Conservation (phyloP, 139 green algal genomes). For the Chlorella vulgaris region DNA sequence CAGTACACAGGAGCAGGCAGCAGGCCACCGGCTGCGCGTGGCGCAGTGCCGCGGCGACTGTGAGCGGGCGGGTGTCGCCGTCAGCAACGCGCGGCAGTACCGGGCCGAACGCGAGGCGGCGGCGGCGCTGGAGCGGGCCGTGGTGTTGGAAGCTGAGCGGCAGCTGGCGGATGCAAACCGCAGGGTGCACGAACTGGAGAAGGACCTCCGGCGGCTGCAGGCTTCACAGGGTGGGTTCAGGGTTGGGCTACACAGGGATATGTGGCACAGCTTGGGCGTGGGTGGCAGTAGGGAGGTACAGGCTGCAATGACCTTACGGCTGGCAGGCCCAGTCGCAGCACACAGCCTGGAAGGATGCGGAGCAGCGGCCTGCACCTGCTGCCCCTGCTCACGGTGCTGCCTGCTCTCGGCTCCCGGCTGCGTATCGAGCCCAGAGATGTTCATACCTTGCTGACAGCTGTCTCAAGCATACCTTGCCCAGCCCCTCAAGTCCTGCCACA, state of each 20-base stretch:
- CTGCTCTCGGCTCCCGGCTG: background rate
- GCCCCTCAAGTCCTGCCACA: too few relatives aligned
- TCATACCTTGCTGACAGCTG: too few relatives aligned
- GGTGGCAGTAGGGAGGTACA: too few relatives aligned
- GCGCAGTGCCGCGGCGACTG: background rate
- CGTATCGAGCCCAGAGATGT: too few relatives aligned
- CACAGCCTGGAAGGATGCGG: too few relatives aligned
- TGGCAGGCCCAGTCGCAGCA: too few relatives aligned
- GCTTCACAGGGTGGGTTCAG: background rate
- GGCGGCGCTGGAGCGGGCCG: background rate
- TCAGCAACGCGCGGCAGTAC: background rate
- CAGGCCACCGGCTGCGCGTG: slow-evolving; percentile 1
- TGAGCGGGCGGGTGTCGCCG: background rate
- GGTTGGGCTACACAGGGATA: background rate
- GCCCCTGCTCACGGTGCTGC: too few relatives aligned
- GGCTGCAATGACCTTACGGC: too few relatives aligned
- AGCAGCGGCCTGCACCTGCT: too few relatives aligned
- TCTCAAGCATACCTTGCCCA: too few relatives aligned
- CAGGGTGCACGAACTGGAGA: background rate
- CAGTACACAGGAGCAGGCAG: slow-evolving; percentile 15
- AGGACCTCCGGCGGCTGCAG: background rate
- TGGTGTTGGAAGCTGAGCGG: background rate
- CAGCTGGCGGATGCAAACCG: background rate
- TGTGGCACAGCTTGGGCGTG: too few relatives aligned
- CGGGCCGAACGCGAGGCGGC: background rate